phyloP scores from a whole-genome alignment of 495 filamentous ascomycete species.

The Talaromyces stipitatus region DNA sequence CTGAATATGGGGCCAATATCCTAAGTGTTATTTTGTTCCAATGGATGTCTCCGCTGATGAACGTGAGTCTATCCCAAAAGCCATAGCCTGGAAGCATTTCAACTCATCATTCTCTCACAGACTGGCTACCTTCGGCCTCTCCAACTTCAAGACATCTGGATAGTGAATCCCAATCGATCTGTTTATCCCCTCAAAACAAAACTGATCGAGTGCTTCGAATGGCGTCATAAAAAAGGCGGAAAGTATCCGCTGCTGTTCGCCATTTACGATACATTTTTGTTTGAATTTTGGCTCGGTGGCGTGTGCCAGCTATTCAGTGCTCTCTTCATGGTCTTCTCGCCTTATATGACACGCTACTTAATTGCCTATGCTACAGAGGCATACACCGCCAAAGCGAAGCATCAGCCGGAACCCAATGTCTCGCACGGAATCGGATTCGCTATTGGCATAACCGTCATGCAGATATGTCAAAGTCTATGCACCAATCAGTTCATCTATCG shows the following conservation, averaged over 20 bases:
- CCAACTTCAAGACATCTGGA: constrained; percentile 79
- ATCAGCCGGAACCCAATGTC: constrained; percentile 49
- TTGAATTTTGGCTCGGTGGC: constrained; percentile 79
- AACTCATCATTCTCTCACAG: not conserved
- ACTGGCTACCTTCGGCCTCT: constrained; percentile 76
- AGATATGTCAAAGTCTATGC: constrained; percentile 60
- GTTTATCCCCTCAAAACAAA: constrained; percentile 58
- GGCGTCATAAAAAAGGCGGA: constrained; percentile 54
- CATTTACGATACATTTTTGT: constrained; percentile 78
- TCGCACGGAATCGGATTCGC: constrained; percentile 64
- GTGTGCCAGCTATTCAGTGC: constrained; percentile 65
- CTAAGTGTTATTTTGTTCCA: constrained; percentile 51
- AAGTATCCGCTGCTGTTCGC: constrained; percentile 73
- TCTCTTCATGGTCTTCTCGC: constrained; percentile 64
- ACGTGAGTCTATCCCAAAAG: constrained; percentile 13
- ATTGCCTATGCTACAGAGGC: constrained; percentile 76
- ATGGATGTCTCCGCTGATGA: constrained; percentile 55
- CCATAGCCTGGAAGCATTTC: not conserved
- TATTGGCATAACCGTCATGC: constrained; percentile 69
- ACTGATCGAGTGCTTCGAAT: constrained; percentile 58
- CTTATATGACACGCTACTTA: constrained; percentile 65
- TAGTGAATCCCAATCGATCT: constrained; percentile 71
- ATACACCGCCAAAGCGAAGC: constrained; percentile 47
- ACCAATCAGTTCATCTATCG: constrained; percentile 78
- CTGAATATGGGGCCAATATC: constrained; percentile 46